A percentile compares a stretch with the other conserved stretches of the same genome.
These are phyloP conservation scores for Cordyceps tenuipes DNA, from an alignment of 2,329 filamentous ascomycete genomes.

Conservation along the genomic window DNA sequence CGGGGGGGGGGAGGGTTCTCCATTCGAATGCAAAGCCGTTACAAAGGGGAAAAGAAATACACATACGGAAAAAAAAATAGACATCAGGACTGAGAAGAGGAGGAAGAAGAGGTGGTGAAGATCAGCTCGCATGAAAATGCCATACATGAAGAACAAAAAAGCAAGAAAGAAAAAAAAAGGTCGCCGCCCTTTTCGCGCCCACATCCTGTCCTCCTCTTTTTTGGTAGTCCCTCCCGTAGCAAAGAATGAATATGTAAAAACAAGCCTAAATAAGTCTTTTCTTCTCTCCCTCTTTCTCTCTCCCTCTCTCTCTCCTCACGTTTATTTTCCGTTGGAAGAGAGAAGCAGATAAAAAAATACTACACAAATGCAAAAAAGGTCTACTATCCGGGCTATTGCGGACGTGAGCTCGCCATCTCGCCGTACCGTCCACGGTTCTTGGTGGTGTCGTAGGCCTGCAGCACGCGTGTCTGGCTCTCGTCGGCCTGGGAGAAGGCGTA, in stretches of 20 bases:
- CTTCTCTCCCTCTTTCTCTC: neutral
- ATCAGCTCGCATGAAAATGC: slow-evolving; percentile 3
- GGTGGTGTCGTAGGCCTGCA: slow-evolving; percentile 97
- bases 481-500: slow-evolving; percentile 98
- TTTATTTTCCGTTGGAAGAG: no score
- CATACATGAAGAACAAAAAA: slow-evolving; percentile 3
- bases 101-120: neutral
- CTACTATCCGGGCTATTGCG: slow-evolving; percentile 9
- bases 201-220: neutral
- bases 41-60: neutral
- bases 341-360: neutral
- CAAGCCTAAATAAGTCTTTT: neutral
- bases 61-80: neutral
- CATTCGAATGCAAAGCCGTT: neutral
- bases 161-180: neutral
- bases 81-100: neutral
- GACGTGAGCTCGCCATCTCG: slow-evolving; percentile 66
- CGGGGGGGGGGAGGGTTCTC: no score
- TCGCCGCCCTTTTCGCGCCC: neutral
- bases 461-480: slow-evolving; percentile 86
- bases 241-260: neutral
- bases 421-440: slow-evolving; percentile 84
- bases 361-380: neutral
- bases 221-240: neutral
- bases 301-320: neutral